Conservation (phyloP, 2,329 filamentous ascomycete genomes). For the Emergomyces pasteurianus region DNA sequence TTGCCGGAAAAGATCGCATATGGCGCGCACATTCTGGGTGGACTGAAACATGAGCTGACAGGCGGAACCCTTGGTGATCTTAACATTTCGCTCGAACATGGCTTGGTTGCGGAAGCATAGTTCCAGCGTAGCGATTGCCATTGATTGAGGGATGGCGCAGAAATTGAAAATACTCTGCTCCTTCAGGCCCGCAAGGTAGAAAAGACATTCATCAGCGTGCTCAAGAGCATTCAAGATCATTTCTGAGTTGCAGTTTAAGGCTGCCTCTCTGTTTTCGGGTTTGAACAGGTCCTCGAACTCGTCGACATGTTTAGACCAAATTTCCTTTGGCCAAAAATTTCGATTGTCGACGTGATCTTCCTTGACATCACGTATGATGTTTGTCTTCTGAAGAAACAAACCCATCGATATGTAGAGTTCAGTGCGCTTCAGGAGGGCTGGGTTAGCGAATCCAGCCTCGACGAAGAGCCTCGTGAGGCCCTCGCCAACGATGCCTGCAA, state of each 20-base stretch:
- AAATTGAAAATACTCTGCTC: constrained; percentile 99
- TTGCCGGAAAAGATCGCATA: constrained; percentile 69
- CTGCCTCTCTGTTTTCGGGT: constrained; percentile 61
- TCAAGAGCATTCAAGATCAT: constrained; percentile 86
- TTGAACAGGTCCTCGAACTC: constrained; percentile 85
- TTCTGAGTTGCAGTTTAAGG: constrained; percentile 76
- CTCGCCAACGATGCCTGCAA: constrained; percentile 95
- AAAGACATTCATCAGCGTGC: constrained; percentile 86
- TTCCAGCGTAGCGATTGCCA: constrained; percentile 94
- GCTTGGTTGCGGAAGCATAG: constrained; percentile 81
- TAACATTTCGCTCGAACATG: constrained; percentile 79
- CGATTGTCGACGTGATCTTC: constrained; percentile 83
- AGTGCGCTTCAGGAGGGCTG: constrained; percentile 64
- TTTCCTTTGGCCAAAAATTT: constrained; percentile 88
- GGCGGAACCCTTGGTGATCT: constrained; percentile 91
- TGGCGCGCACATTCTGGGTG: constrained; percentile 72
- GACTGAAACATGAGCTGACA: constrained; percentile 86
- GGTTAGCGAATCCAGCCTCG: constrained; percentile 73
- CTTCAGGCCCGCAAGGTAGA: constrained; percentile 87
- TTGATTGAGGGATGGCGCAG: constrained; percentile 87
- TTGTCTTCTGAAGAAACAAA: constrained; percentile 93
- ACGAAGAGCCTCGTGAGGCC: constrained; percentile 86
- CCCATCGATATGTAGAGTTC: constrained; percentile 91
- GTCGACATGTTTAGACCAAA: constrained; percentile 92
- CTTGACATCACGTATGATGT: constrained; percentile 91